Conservation (phyloP, 768 basidiomycete species). For the Trametes villosa region DNA sequence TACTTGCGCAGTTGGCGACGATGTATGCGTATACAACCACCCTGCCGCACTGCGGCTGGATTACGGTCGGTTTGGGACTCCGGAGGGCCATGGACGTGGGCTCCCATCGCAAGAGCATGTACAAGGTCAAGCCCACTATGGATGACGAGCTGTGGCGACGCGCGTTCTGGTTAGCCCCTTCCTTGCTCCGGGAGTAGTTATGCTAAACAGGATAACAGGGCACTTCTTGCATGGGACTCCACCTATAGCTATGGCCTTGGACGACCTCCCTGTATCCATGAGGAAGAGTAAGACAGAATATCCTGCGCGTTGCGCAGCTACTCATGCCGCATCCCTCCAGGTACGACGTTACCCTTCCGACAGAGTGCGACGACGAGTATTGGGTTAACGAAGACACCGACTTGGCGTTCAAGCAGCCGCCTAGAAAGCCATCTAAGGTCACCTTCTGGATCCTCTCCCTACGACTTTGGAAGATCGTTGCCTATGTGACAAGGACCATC, state of each 20-base stretch:
- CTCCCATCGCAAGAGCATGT: constrained; percentile 48
- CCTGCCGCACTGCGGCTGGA: constrained; percentile 70
- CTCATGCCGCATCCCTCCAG: too few relatives aligned
- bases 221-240: constrained; percentile 37
- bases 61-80: constrained; percentile 42
- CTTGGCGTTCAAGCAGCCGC: constrained; percentile 64
- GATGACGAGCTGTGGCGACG: constrained; percentile 69
- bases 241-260: constrained; percentile 56
- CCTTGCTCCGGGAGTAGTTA: constrained; percentile 20
- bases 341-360: constrained; percentile 64
- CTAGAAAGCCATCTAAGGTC: constrained; percentile 56
- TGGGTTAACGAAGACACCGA: constrained; percentile 57
- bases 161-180: constrained; percentile 47
- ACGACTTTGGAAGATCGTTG: constrained; percentile 65
- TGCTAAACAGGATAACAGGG: constrained; percentile 28
- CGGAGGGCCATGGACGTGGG: constrained; percentile 47
- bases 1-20: constrained; percentile 56
- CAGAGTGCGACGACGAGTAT: constrained; percentile 73
- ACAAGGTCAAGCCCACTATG: constrained; percentile 36
- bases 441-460: constrained; percentile 57
- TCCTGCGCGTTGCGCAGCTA: too few relatives aligned
- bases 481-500: constrained; percentile 64
- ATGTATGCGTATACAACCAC: constrained; percentile 60
- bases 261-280: constrained; percentile 66
- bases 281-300: constrained; percentile 74